Evolutionary conservation across 2,329 filamentous ascomycete species (phyloP).

Genomic region (Cercospora janseana): DNA sequence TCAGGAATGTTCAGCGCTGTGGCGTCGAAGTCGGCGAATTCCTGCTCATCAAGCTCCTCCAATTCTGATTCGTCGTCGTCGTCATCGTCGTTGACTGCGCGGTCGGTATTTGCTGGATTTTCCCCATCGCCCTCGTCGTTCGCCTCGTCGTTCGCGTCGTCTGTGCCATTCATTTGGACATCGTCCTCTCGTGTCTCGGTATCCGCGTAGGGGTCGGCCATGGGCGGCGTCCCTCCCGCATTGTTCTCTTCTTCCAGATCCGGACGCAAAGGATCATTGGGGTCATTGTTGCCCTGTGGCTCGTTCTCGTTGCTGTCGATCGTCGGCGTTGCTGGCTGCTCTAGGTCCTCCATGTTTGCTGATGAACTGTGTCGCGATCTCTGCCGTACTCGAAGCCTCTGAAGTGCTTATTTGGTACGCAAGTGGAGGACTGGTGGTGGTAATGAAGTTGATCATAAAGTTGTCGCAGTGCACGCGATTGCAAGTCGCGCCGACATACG

Average conservation of each 20-base stretch:
- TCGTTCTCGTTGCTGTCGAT: slow-evolving; percentile 42
- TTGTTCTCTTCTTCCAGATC: slow-evolving; percentile 51
- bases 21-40: slow-evolving; percentile 64
- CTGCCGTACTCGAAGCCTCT: neutral
- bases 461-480: slow-evolving; percentile 6
- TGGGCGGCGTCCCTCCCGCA: slow-evolving; percentile 44
- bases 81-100: slow-evolving; percentile 43
- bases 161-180: slow-evolving; percentile 21
- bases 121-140: slow-evolving; percentile 17
- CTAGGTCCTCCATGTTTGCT: slow-evolving; percentile 45
- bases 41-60: slow-evolving; percentile 63
- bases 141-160: slow-evolving; percentile 32
- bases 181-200: slow-evolving; percentile 44
- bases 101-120: slow-evolving; percentile 28
- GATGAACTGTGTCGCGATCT: neutral
- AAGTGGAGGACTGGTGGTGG: no score
- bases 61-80: slow-evolving; percentile 61
- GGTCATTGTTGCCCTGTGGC: slow-evolving; percentile 50
- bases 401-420: neutral
- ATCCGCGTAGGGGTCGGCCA: slow-evolving; percentile 45
- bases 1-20: slow-evolving; percentile 61
- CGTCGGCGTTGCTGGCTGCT: slow-evolving; percentile 38
- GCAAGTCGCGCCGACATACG: neutral
- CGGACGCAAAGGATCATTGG: slow-evolving; percentile 46
- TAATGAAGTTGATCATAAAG: no score